phyloP scores from a whole-genome alignment of 2,329 filamentous ascomycete species.

The Neonectria neomacrospora region DNA sequence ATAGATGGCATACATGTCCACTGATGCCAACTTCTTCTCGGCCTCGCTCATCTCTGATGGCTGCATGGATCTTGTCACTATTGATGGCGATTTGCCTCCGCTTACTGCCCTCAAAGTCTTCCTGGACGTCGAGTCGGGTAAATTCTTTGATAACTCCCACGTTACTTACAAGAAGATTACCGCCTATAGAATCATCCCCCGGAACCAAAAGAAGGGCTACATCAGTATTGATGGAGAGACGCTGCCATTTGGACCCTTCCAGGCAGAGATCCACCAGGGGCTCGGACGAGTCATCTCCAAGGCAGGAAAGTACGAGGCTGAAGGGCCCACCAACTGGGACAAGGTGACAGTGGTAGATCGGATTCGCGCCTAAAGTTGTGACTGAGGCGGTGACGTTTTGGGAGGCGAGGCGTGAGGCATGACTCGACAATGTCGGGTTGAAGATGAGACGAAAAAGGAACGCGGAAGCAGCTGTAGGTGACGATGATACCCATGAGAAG shows the following conservation, averaged over 20 bases:
- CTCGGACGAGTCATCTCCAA: slow-evolving; percentile 88
- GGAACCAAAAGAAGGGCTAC: slow-evolving; percentile 76
- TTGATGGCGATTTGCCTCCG: slow-evolving; percentile 79
- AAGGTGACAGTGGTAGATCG: slow-evolving; percentile 48
- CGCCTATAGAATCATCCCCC: slow-evolving; percentile 88
- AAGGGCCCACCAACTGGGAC: slow-evolving; percentile 65
- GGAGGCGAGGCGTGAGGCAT: background rate
- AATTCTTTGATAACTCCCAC: slow-evolving; percentile 81
- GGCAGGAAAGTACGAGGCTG: slow-evolving; percentile 76
- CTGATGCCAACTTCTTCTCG: slow-evolving; percentile 88
- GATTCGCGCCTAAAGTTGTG: slow-evolving; percentile 39
- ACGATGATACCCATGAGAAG: slow-evolving; percentile 43
- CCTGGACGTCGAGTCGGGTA: slow-evolving; percentile 75
- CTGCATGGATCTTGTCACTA: slow-evolving; percentile 83
- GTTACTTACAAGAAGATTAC: slow-evolving; percentile 86
- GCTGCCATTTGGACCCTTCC: slow-evolving; percentile 87
- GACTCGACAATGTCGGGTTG: background rate
- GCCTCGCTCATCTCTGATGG: slow-evolving; percentile 86
- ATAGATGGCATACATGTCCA: slow-evolving; percentile 89
- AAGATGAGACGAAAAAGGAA: slow-evolving; percentile 5
- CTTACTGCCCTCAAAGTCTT: slow-evolving; percentile 75
- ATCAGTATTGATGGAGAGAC: slow-evolving; percentile 95
- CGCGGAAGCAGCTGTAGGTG: slow-evolving; percentile 13
- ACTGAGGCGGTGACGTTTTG: background rate
- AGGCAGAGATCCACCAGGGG: slow-evolving; percentile 86